Evolutionary conservation across 257 asterid species (phyloP).

Genomic region (Fraxinus quadrangulata): DNA sequence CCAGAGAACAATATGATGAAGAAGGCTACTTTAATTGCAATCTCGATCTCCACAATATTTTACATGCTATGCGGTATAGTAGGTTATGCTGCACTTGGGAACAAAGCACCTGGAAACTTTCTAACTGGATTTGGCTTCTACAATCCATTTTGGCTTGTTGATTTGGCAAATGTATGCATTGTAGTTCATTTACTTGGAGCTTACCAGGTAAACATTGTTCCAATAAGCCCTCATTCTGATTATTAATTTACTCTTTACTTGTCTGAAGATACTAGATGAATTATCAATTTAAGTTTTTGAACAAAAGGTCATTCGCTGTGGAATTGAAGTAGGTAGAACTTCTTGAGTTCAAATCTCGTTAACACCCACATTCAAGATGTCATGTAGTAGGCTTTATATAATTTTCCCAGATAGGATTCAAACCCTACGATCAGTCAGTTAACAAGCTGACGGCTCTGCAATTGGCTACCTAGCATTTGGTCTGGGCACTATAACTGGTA

Average conservation of each 20-base stretch:
- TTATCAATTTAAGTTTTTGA: not conserved
- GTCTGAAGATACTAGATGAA: not conserved
- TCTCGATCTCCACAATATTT: conserved; percentile 44
- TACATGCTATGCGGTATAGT: conserved; percentile 59
- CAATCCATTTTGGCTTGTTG: conserved; percentile 74
- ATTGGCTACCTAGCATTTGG: not conserved
- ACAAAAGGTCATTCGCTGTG: not conserved
- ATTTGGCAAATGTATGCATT: conserved; percentile 57
- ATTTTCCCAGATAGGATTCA: not conserved
- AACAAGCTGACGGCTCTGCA: not conserved
- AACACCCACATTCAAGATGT: not conserved
- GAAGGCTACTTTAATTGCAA: conserved; percentile 42
- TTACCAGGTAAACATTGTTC: conserved; percentile 46
- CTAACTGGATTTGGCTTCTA: conserved; percentile 77
- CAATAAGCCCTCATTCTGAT: not conserved
- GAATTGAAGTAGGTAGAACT: not conserved
- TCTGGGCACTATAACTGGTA: not conserved
- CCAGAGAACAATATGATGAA: conserved; percentile 64
- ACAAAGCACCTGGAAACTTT: conserved; percentile 74
- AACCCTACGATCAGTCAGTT: not conserved
- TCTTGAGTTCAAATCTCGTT: not conserved
- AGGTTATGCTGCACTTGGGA: conserved; percentile 79
- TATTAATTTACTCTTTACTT: not conserved
- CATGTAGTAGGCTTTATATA: not conserved
- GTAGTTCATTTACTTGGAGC: conserved; percentile 71